Percentiles rank a stretch among this genome's conserved stretches.
Conservation (phyloP, 78 protist genomes). For the Dictyostelium purpureum region DNA sequence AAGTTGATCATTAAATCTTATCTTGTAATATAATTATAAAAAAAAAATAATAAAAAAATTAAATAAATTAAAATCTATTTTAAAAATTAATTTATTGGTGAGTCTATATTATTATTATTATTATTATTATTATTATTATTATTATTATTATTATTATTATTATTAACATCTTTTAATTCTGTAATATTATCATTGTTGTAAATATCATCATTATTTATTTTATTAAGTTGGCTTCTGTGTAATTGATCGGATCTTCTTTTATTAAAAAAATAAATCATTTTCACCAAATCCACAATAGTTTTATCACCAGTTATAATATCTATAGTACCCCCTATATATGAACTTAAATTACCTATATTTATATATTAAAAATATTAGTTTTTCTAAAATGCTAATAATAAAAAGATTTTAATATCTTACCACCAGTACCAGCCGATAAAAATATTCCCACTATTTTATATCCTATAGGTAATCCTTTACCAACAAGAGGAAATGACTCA, state of each 20-base stretch:
- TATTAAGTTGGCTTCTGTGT: neutral
- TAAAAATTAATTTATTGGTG: too few relatives aligned
- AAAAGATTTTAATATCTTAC: too few relatives aligned
- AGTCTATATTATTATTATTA: neutral
- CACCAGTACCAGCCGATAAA: constrained; percentile 2
- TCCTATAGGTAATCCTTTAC: neutral
- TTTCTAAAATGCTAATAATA: too few relatives aligned
- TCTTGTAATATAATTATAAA: too few relatives aligned
- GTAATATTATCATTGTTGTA: neutral
- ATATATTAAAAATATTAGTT: too few relatives aligned
- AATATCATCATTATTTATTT: neutral
- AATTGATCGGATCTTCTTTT: neutral
- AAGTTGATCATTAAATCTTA: too few relatives aligned
- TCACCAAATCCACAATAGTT: neutral
- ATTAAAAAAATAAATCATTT: neutral
- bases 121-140: neutral
- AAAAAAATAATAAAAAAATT: too few relatives aligned
- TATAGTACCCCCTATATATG: constrained; percentile 15
- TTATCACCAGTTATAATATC: constrained; percentile 17
- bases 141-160: neutral
- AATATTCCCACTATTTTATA: neutral
- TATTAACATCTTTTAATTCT: too few relatives aligned
- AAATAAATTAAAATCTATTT: too few relatives aligned
- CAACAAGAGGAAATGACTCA: neutral
- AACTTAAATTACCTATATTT: neutral